These are phyloP conservation scores for Vanrija sp. DNA, from an alignment of 1,284 basidiomycete species.

Conservation along the genomic window DNA sequence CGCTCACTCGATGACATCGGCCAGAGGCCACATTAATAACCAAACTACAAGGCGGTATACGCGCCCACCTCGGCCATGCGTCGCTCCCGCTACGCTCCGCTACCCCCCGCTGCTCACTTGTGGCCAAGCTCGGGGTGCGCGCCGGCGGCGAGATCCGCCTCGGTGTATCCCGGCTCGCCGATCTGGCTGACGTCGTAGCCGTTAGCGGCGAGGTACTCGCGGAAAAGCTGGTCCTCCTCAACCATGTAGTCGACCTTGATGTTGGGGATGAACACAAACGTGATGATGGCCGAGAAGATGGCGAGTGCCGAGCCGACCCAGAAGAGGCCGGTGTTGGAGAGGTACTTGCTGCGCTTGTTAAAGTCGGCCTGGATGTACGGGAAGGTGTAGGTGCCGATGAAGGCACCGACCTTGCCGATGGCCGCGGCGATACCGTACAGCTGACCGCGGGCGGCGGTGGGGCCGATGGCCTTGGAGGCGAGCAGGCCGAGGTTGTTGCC, in stretches of 20 bases:
- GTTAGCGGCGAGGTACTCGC: conserved; percentile 67
- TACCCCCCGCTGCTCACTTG: too few species aligned
- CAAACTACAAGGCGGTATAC: not conserved
- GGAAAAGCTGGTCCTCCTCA: conserved; percentile 73
- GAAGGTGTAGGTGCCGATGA: conserved; percentile 72
- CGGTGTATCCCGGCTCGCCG: conserved; percentile 5
- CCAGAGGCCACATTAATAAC: not conserved
- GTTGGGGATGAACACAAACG: conserved; percentile 69
- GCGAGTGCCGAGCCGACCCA: conserved; percentile 60
- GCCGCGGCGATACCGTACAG: conserved; percentile 82
- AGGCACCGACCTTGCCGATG: conserved; percentile 67
- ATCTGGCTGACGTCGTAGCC: conserved; percentile 55
- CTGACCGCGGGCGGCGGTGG: conserved; percentile 78
- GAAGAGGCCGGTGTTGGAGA: conserved; percentile 40
- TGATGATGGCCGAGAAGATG: conserved; percentile 68
- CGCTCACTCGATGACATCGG: too few species aligned
- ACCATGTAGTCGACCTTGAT: conserved; percentile 73
- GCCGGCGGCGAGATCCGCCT: not conserved
- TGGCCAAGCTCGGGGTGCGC: not conserved
- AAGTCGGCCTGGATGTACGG: conserved; percentile 59
- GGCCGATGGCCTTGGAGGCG: conserved; percentile 68
- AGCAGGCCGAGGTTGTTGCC: conserved; percentile 75
- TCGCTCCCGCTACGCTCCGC: not conserved
- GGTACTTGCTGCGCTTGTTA: conserved; percentile 19
- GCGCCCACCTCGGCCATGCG: not conserved